Conservation (phyloP, 306 rosid genomes). For the Glycine latifolia region DNA sequence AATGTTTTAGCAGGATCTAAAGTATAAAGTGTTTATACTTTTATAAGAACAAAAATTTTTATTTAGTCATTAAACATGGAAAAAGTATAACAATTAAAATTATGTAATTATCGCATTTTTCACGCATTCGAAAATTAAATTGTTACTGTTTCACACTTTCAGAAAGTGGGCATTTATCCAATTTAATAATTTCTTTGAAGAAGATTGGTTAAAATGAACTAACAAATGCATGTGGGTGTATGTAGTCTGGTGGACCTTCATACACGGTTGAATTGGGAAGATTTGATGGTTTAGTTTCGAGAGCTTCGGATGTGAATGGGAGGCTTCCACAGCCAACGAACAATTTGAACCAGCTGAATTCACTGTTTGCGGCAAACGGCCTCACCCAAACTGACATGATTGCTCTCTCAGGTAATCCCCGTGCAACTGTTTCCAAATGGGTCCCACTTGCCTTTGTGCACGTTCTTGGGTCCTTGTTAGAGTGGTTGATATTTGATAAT, state of each 20-base stretch:
- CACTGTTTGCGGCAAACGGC: constrained; percentile 61
- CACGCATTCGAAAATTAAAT: too few species aligned
- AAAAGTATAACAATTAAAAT: too few species aligned
- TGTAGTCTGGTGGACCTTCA: constrained; percentile 76
- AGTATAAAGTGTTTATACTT: too few species aligned
- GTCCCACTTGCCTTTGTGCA: not conserved
- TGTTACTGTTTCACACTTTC: too few species aligned
- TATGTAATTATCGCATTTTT: too few species aligned
- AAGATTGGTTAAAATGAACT: not conserved
- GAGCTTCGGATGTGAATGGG: constrained; percentile 63
- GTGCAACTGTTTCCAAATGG: not conserved
- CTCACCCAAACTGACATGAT: constrained; percentile 76
- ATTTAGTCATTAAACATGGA: too few species aligned
- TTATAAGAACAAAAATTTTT: too few species aligned
- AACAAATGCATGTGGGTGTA: not conserved
- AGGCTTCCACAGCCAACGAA: constrained; percentile 64
- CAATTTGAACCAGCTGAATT: constrained; percentile 67
- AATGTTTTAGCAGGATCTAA: too few species aligned
- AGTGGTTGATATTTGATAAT: not conserved
- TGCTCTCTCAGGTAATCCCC: constrained; percentile 77
- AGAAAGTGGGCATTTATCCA: too few species aligned
- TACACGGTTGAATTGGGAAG: constrained; percentile 79
- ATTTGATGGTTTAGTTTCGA: constrained; percentile 71
- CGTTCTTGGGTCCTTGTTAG: not conserved
- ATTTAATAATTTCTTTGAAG: not conserved